These are phyloP conservation scores for Apiospora pterosperma DNA, from an alignment of 2,329 filamentous ascomycete species.

Conservation along the genomic window DNA sequence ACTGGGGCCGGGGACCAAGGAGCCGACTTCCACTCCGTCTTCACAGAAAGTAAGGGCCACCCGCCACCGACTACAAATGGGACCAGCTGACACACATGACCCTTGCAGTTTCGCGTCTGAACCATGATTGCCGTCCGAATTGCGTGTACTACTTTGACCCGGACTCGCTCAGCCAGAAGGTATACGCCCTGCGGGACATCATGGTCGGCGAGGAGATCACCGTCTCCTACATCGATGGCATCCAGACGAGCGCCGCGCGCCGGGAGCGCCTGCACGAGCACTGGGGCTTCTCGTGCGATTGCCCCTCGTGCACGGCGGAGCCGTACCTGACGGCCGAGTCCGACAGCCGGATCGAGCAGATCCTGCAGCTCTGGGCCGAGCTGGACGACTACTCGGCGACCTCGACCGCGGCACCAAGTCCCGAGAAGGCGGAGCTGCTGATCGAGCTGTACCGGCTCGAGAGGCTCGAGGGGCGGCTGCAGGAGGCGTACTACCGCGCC, in stretches of 20 bases:
- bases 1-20: slow-evolving; percentile 19
- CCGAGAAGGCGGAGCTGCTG: slow-evolving; percentile 33
- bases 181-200: slow-evolving; percentile 34
- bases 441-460: slow-evolving; percentile 34
- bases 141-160: slow-evolving; percentile 34
- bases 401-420: slow-evolving; percentile 11
- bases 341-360: slow-evolving; percentile 30
- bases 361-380: slow-evolving; percentile 25
- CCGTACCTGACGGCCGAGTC: slow-evolving; percentile 24
- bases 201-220: slow-evolving; percentile 37
- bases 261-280: slow-evolving; percentile 24
- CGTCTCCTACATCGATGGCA: slow-evolving; percentile 36
- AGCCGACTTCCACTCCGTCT: slow-evolving; percentile 26
- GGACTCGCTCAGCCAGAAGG: slow-evolving; percentile 30
- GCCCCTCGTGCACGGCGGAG: slow-evolving; percentile 29
- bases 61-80: background rate
- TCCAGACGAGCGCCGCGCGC: slow-evolving; percentile 27
- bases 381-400: slow-evolving; percentile 32
- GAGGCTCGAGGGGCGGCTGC: slow-evolving; percentile 24
- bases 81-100: background rate
- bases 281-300: slow-evolving; percentile 39
- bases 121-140: slow-evolving; percentile 40
- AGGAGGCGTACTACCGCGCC: slow-evolving; percentile 35
- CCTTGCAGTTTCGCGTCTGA: slow-evolving; percentile 31
- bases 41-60: slow-evolving; percentile 24